phyloP scores from a whole-genome alignment of 108 stramenopile genomes.

The Conticribra weissflogii region DNA sequence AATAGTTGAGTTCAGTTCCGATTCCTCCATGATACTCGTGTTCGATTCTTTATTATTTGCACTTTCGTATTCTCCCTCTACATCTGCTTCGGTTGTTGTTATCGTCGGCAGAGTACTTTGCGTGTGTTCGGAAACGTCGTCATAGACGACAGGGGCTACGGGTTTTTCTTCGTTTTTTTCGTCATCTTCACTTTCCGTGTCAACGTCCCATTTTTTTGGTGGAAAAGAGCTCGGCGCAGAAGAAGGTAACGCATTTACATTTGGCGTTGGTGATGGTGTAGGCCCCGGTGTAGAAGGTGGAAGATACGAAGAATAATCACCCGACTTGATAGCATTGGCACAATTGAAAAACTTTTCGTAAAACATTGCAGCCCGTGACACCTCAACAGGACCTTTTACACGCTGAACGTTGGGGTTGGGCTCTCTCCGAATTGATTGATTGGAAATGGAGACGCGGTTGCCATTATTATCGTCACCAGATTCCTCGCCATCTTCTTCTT shows the following conservation, averaged over 20 bases:
- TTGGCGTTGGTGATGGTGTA: constrained; percentile 1
- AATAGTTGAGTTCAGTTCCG: too few relatives aligned
- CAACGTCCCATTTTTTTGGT: neutral
- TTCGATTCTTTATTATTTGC: too few relatives aligned
- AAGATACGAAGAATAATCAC: constrained; percentile 54
- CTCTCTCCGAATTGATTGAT: constrained; percentile 1
- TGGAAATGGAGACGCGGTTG: neutral
- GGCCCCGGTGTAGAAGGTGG: constrained; percentile 10
- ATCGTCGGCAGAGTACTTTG: too few relatives aligned
- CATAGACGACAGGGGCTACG: too few relatives aligned
- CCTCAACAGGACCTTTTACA: constrained; percentile 30
- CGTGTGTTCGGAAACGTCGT: neutral
- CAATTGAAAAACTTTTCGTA: constrained; percentile 74
- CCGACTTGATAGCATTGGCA: constrained; percentile 64
- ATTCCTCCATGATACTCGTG: too few relatives aligned
- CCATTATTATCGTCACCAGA: constrained; percentile 1
- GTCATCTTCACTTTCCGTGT: constrained; percentile 5
- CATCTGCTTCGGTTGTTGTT: too few relatives aligned
- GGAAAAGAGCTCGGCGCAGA: constrained; percentile 24
- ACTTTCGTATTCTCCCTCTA: too few relatives aligned
- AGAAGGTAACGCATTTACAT: constrained; percentile 3
- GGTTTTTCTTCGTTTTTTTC: constrained; percentile 10
- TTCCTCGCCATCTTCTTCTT: constrained; percentile 17
- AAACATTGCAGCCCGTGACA: constrained; percentile 60
- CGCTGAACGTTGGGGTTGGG: constrained; percentile 41